Evolutionary conservation across 2,329 filamentous ascomycete species (phyloP), one percentile per base, ranked within the genome.

Genomic region (Trichoderma gracile): DNA sequence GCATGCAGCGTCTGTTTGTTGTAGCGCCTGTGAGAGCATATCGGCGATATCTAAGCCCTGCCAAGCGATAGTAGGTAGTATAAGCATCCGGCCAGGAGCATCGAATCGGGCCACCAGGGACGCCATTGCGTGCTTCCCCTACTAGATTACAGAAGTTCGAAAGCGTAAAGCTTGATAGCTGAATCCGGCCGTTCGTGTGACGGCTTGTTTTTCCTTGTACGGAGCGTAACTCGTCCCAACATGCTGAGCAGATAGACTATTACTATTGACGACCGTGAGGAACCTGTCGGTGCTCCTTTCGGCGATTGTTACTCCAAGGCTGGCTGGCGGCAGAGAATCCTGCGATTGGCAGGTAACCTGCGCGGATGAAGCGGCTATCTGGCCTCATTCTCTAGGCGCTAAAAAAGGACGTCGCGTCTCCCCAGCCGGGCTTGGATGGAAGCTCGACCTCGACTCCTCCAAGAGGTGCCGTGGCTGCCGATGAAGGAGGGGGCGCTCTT

Each of bases 381-480:
- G 66, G 67, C 63, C 66, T 67, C 66, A 52, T 61, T 49, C 64
- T 45, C 56, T 25, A 49, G 43, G 59, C 65, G 65, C 67, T 68
- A 67, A 52, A 19, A 14, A 50, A 5, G 1, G 9, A 9, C 33
- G 10, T 60, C 65, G 65, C 66, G 54, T 67, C 66, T 66, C 62
- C 47, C n/a, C 19, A 5, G 10, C 33, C 10, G 12, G 33, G 33
- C 33, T 38, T 38, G 7, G 7, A 30, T 38, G 33, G 33, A 38
- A 14, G 30, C 33, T 38, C 33, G 33, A 38, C 33, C 33, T 38
- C 33, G 33, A 38, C 33, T 52, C 25, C n/a, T 33, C 47, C 17
- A 70, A 67, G 67, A 73, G 69, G 67, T 74, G 72, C 73, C 73
- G 73, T 73, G 67, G 67, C 68, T 72, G 69, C 73, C 73, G 73